Evolutionary conservation across 768 basidiomycete genomes (phyloP).

Genomic region (Pisolithus orientalis): DNA sequence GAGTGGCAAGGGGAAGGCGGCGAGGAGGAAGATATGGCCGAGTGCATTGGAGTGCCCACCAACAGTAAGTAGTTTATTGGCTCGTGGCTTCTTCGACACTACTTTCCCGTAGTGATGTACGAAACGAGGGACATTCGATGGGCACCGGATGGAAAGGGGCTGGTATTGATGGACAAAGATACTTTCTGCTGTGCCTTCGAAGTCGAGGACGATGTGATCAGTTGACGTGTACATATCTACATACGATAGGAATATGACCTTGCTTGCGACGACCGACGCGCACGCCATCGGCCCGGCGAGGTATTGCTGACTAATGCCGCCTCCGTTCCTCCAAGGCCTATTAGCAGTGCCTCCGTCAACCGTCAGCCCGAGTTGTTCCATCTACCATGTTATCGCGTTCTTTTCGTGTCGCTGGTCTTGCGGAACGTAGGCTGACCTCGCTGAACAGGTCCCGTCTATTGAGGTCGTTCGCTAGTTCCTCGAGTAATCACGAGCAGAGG

Average conservation of each 20-base stretch:
- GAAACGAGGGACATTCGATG: slow-evolving; percentile 64
- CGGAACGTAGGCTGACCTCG: slow-evolving; percentile 35
- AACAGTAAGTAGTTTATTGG: slow-evolving; percentile 41
- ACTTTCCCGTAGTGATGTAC: slow-evolving; percentile 50
- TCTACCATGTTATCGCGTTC: slow-evolving; percentile 56
- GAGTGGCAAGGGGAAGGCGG: slow-evolving; percentile 64
- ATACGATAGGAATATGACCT: neutral
- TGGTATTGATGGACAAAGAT: slow-evolving; percentile 69
- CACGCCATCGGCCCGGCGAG: neutral
- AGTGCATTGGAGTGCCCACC: slow-evolving; percentile 86
- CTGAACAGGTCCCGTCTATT: slow-evolving; percentile 24
- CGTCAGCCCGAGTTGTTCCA: neutral
- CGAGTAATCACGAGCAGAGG: slow-evolving; percentile 25
- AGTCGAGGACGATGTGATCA: slow-evolving; percentile 43
- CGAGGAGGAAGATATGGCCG: slow-evolving; percentile 72
- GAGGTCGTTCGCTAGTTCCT: slow-evolving; percentile 46
- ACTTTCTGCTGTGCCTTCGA: slow-evolving; percentile 86
- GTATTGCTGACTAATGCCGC: neutral
- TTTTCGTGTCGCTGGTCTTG: slow-evolving; percentile 44
- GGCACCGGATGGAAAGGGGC: slow-evolving; percentile 83
- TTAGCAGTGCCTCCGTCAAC: neutral
- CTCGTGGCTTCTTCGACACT: slow-evolving; percentile 4
- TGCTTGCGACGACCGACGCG: neutral
- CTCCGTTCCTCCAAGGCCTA: neutral
- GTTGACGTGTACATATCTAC: too few species aligned